phyloP scores from a whole-genome alignment of 2,329 filamentous ascomycete genomes.

The Colletotrichum musicola region DNA sequence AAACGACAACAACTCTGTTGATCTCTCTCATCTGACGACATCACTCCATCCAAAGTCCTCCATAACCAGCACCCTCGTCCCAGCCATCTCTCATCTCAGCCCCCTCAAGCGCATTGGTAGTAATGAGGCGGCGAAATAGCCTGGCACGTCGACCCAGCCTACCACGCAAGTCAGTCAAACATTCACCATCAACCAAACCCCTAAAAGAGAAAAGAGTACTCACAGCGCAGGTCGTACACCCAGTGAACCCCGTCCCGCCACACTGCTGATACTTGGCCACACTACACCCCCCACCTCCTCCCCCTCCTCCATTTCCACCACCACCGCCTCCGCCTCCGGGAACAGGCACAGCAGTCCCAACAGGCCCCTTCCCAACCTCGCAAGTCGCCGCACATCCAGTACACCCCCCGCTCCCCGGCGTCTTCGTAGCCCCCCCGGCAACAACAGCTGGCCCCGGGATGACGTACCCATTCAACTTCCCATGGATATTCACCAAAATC shows the following conservation, averaged over 20 bases:
- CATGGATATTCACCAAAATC: conserved; percentile 62
- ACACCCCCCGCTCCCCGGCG: conserved; percentile 53
- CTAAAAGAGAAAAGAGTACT: conserved; percentile 35
- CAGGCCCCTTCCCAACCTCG: conserved; percentile 48
- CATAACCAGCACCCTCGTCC: no score
- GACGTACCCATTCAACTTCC: conserved; percentile 53
- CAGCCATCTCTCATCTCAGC: not conserved
- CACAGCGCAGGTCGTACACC: conserved; percentile 56
- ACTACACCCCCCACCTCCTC: conserved; percentile 46
- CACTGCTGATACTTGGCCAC: conserved; percentile 54
- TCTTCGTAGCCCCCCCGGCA: conserved; percentile 54
- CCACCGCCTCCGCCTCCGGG: not conserved
- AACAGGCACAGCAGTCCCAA: conserved; percentile 44
- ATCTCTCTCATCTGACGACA: no score
- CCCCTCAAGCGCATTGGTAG: conserved; percentile 49
- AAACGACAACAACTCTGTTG: no score
- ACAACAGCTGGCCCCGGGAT: conserved; percentile 59
- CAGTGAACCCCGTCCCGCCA: conserved; percentile 55
- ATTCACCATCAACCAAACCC: no score
- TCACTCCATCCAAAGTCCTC: no score
- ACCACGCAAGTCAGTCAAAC: conserved; percentile 17
- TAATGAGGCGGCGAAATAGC: conserved; percentile 54
- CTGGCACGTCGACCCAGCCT: conserved; percentile 51
- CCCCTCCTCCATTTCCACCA: conserved; percentile 12
- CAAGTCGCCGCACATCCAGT: conserved; percentile 54